phyloP scores from a whole-genome alignment of 345 rosid species.

The Nephelium lappaceum region DNA sequence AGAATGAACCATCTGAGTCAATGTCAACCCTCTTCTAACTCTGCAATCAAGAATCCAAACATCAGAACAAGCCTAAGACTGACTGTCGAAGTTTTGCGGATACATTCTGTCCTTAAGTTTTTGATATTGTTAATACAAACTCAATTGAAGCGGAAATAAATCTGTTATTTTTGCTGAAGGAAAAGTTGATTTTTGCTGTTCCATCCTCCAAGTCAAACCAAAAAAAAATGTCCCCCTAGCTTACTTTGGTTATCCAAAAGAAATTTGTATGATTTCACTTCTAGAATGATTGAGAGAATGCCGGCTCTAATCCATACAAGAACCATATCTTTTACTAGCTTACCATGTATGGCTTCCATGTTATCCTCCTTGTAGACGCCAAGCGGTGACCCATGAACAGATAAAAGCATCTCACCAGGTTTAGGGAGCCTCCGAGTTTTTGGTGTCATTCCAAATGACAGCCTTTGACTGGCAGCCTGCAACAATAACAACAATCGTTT shows the following conservation, averaged over 20 bases:
- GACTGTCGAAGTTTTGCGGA: not conserved
- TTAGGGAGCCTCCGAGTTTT: conserved; percentile 78
- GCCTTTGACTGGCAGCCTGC: conserved; percentile 72
- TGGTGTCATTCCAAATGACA: conserved; percentile 95
- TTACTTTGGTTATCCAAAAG: not conserved
- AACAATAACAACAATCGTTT: conserved; percentile 14
- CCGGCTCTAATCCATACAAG: not conserved
- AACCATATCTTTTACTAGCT: conserved; percentile 4
- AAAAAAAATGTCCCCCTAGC: not conserved
- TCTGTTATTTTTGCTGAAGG: not conserved
- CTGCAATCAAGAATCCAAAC: conserved; percentile 36
- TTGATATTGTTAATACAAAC: not conserved
- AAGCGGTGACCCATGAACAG: conserved; percentile 91
- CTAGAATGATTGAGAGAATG: not conserved
- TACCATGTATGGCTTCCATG: conserved; percentile 91
- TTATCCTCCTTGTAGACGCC: conserved; percentile 85
- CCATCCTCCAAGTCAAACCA: not conserved
- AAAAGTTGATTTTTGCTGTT: not conserved
- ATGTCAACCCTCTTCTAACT: conserved; percentile 52
- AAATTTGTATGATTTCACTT: conserved; percentile 3
- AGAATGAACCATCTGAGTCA: not conserved
- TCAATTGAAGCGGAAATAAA: not conserved
- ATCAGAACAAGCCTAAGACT: conserved; percentile 1
- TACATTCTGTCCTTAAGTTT: not conserved
- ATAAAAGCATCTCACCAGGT: conserved; percentile 88